These are phyloP conservation scores for Colletotrichum sp. DNA, from an alignment of 2,329 filamentous ascomycete genomes.

Conservation along the genomic window DNA sequence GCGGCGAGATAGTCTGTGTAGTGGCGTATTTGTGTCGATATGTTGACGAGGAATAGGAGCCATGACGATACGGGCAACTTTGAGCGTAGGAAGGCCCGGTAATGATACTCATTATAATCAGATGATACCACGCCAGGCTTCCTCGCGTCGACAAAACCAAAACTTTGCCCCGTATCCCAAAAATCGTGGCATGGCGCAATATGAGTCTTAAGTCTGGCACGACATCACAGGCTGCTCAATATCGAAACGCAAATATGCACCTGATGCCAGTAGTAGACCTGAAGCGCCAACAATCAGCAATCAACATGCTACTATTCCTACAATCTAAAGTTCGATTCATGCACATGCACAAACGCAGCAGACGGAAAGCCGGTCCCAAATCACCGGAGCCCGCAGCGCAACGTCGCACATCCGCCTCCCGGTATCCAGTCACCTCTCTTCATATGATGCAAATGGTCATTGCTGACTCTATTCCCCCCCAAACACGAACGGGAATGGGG, in stretches of 20 bases:
- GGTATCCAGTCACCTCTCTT: background rate
- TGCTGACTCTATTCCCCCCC: background rate
- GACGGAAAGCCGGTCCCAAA: background rate
- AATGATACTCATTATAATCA: background rate
- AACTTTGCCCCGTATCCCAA: rapidly evolving
- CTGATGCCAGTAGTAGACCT: background rate
- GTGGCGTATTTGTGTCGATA: background rate
- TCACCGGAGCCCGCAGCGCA: background rate
- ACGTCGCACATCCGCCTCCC: background rate
- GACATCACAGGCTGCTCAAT: rapidly evolving
- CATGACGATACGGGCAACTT: background rate
- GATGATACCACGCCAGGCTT: too few relatives aligned
- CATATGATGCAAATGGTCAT: background rate
- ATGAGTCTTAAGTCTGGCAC: background rate
- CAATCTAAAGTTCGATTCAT: background rate
- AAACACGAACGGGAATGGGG: background rate
- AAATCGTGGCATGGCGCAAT: background rate
- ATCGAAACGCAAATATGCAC: background rate
- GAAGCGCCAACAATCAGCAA: background rate
- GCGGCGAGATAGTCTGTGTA: background rate
- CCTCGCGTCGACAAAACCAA: too few relatives aligned
- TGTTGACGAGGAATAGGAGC: background rate
- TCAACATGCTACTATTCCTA: background rate
- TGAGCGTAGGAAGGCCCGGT: background rate
- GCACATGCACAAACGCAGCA: background rate